Percentiles rank a stretch among this genome's conserved stretches.
phyloP scores from a whole-genome alignment of 2,329 filamentous ascomycete genomes.

The Alternaria arborescens region DNA sequence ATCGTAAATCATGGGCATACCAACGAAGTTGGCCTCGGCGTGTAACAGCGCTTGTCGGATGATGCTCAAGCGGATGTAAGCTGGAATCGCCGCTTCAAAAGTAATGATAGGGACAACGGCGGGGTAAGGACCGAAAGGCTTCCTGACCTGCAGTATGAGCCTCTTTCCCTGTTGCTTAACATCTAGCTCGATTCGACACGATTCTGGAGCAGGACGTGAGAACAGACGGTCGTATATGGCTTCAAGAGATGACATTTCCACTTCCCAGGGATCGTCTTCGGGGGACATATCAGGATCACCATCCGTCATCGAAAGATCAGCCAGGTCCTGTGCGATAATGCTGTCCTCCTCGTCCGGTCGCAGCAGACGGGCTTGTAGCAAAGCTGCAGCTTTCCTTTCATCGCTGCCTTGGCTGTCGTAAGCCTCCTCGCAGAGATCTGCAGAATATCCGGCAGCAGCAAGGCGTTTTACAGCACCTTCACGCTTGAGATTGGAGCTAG shows the following conservation, averaged over 20 bases:
- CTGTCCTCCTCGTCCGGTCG: constrained; percentile 46
- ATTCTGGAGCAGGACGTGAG: constrained; percentile 63
- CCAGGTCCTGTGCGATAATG: constrained; percentile 43
- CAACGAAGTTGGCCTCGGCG: constrained; percentile 73
- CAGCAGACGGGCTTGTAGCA: constrained; percentile 76
- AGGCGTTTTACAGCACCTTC: constrained; percentile 86
- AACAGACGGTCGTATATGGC: constrained; percentile 79
- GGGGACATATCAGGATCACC: constrained; percentile 52
- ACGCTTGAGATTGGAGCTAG: constrained; percentile 78
- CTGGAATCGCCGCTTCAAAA: constrained; percentile 75
- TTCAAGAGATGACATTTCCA: constrained; percentile 83
- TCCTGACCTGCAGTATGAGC: constrained; percentile 72
- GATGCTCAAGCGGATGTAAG: constrained; percentile 91
- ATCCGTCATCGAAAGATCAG: constrained; percentile 39
- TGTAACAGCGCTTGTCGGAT: constrained; percentile 78
- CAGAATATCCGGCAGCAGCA: constrained; percentile 81
- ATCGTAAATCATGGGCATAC: constrained; percentile 91
- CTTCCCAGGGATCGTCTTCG: constrained; percentile 75
- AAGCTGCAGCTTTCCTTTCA: constrained; percentile 79
- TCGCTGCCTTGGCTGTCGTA: constrained; percentile 75
- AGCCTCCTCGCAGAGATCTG: constrained; percentile 81
- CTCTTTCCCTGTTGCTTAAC: constrained; percentile 55
- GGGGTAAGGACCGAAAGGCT: constrained; percentile 75
- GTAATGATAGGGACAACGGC: constrained; percentile 71
- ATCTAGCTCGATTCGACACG: constrained; percentile 76